Evolutionary conservation across 345 rosid species (phyloP), one percentile per base, ranked within the genome.

Genomic region (Gossypium thurberi): DNA sequence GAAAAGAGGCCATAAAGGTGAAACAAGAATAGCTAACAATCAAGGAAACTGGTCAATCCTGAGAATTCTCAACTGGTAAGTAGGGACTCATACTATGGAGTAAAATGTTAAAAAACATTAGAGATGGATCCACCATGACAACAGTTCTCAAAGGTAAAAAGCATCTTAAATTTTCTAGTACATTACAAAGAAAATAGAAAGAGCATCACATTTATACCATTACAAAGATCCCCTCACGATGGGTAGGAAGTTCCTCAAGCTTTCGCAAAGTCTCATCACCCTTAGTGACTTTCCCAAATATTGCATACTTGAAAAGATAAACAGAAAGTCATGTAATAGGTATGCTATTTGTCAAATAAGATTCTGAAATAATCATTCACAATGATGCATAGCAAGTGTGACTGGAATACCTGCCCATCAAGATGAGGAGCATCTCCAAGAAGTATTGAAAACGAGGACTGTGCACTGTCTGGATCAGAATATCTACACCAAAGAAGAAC

Each of bases 351-450:
- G 3, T 65, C 48, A 69, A 15, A 81, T 42, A 66, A 33, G 57
- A 73, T 21, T 63, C 21, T 59, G 65, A 66, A 73, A 66, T 7
- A 40, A 42, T 65, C n/a, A 65, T 43, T 61, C n/a, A 8, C 68
- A 75, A 53, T 8, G 20, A 69, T 48, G 60, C 70, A 75, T 52
- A 33, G 46, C 65, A 77, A 46, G 60, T 65, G n/a, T 5, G 68
- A 51, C 33, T 17, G 76, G 33, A 78, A 81, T 76, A 95, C 99
- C 89, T 89, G 48, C 70, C 86, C 82, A 84, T 95, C 97, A 74
- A 95, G 97, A 92, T 95, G 99, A 65, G 97, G 91, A 43, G 99
- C 97, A 77, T 90, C 83, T 46, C 99, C 99, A 65, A 92, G 97
- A 80, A 92, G 98, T 26, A 95, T 86, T n/a, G 99, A 95, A 75